These are phyloP conservation scores for Fusarium nygamai DNA, from an alignment of 2,329 filamentous ascomycete genomes.

Conservation along the genomic window DNA sequence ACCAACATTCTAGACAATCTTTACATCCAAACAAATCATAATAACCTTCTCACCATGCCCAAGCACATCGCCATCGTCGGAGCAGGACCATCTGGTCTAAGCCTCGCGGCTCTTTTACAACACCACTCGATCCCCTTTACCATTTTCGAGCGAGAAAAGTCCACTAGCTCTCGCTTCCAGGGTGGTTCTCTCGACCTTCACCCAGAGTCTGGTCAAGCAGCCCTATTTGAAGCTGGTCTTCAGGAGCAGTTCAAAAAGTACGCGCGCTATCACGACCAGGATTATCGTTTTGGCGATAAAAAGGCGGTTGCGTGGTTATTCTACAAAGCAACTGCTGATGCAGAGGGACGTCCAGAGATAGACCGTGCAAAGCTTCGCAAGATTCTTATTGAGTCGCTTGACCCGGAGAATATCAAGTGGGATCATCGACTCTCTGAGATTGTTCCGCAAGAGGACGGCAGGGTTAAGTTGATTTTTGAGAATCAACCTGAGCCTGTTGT, in stretches of 20 bases:
- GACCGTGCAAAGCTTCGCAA: neutral
- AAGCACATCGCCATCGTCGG: neutral
- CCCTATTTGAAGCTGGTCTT: neutral
- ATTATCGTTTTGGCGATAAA: neutral
- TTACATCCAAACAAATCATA: accelerated
- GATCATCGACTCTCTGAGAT: neutral
- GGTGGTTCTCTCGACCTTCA: neutral
- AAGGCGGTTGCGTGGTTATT: neutral
- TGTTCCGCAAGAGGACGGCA: neutral
- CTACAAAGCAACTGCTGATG: neutral
- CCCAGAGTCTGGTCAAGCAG: neutral
- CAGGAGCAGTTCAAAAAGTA: neutral
- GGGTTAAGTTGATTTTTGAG: neutral
- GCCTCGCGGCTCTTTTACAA: neutral
- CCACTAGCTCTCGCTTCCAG: neutral
- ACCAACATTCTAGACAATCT: accelerated
- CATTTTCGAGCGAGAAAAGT: neutral
- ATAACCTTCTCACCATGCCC: neutral
- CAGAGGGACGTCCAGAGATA: neutral
- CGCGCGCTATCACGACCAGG: neutral
- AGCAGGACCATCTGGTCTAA: neutral
- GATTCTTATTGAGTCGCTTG: neutral
- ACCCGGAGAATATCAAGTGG: neutral
- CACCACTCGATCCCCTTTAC: neutral
- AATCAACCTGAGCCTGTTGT: neutral